A percentile compares a stretch with the other conserved stretches of the same genome.
phyloP scores from a whole-genome alignment of 2,329 filamentous ascomycete species.

The Byssothecium circinans region DNA sequence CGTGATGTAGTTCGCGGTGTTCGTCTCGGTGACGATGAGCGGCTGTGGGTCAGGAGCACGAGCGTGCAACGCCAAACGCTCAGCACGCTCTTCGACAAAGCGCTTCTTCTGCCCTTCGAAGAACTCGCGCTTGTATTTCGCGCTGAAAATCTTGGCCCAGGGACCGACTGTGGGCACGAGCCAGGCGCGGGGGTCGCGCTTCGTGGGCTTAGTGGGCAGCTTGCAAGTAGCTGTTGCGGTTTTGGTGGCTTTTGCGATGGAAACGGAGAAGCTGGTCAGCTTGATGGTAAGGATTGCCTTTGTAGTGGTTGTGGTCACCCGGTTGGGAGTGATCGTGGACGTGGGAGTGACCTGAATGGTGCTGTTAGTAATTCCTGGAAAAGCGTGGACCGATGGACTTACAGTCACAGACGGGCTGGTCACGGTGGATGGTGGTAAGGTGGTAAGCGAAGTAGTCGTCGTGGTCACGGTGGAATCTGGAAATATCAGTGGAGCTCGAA shows the following conservation, averaged over 20 bases:
- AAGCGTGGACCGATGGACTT: neutral
- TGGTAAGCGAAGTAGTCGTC: slow-evolving; percentile 20
- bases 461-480: slow-evolving; percentile 18
- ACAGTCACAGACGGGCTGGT: slow-evolving; percentile 25
- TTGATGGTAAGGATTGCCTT: slow-evolving; percentile 33
- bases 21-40: slow-evolving; percentile 34
- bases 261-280: slow-evolving; percentile 16
- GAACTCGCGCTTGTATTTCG: slow-evolving; percentile 23
- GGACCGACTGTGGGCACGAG: slow-evolving; percentile 31
- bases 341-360: slow-evolving; percentile 17
- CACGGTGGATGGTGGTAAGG: slow-evolving; percentile 10
- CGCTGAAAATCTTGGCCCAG: slow-evolving; percentile 8
- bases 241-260: slow-evolving; percentile 20
- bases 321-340: slow-evolving; percentile 22
- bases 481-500: slow-evolving; percentile 1
- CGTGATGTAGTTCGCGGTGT: slow-evolving; percentile 30
- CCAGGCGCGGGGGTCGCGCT: slow-evolving; percentile 26
- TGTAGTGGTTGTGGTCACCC: slow-evolving; percentile 30
- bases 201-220: slow-evolving; percentile 19
- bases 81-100: slow-evolving; percentile 26
- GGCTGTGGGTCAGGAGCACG: slow-evolving; percentile 43
- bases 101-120: slow-evolving; percentile 6
- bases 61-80: slow-evolving; percentile 22
- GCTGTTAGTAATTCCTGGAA: neutral
- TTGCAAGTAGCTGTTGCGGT: slow-evolving; percentile 39